Evolutionary conservation across 2,329 filamentous ascomycete genomes (phyloP), one percentile per base, ranked within the genome.

Genomic region (Neopestalotiopsis clavispora): DNA sequence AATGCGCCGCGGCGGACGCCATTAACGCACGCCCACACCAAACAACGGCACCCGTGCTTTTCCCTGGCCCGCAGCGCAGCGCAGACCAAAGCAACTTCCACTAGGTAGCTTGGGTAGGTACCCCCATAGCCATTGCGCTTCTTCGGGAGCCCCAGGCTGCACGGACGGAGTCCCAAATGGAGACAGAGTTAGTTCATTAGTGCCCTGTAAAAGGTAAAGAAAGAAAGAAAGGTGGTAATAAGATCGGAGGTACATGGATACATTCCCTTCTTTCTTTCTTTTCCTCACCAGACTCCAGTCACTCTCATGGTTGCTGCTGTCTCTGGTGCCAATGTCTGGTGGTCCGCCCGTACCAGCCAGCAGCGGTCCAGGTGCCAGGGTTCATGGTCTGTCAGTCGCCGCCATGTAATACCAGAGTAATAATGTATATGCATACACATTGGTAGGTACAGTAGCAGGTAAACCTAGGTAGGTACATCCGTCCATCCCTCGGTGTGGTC

Each of bases 11-110:
- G 45, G 45, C 45, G 45, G 45, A 20, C 57, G 59, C 74, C 73
- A 75, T 28, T 75, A 76, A 74, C 74, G 75, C 74, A 74, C 74
- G 75, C 74, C 75, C 74, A 76, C 75, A 74, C 72, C 71, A 73
- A 38, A 38, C 72, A 72, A 74, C 73, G 42, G 45, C 42, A 38
- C 34, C 34, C 34, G 34, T 38, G 34, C 34, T 38, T 38, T 28
- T 28, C 71, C 70, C 70, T 74, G 73, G 74, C 72, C 72, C 73
- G 68, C 62, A 28, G 23, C 23, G 23, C 23, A 28, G 23, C 23
- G 23, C 23, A 28, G 23, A 28, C 23, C 23, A 59, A 64, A 73
- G 71, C 62, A 73, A 69, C 23, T 69, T 72, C n/a, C 61, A 49
- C n/a, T 30, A 30, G 23, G 23, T 28, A 28, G 23, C 23, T 28